Conservation (phyloP, 2,329 filamentous ascomycete species). For the Microcyclosporella mali region DNA sequence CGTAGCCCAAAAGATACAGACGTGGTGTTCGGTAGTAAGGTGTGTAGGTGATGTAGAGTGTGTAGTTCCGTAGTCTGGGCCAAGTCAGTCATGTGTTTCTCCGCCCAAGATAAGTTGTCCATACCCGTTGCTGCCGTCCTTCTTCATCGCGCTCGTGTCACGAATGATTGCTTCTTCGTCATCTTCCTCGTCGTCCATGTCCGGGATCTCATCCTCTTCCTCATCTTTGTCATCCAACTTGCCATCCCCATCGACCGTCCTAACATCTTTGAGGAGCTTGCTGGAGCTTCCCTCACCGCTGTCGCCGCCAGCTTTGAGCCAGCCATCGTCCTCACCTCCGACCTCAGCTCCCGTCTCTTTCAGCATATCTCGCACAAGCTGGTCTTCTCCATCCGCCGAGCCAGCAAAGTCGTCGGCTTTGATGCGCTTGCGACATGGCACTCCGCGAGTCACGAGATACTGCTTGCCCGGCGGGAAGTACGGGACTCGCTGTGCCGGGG, state of each 20-base stretch:
- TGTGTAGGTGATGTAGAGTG: constrained; percentile 95
- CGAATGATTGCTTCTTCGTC: constrained; percentile 92
- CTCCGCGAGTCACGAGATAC: constrained; percentile 88
- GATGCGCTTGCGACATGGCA: constrained; percentile 85
- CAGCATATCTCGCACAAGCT: constrained; percentile 74
- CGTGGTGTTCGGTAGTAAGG: constrained; percentile 95
- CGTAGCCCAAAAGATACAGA: constrained; percentile 91
- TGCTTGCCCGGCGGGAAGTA: constrained; percentile 88
- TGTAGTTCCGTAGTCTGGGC: constrained; percentile 72
- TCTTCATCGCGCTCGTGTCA: constrained; percentile 50
- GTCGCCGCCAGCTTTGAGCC: constrained; percentile 83
- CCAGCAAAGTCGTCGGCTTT: constrained; percentile 80
- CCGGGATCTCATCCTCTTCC: constrained; percentile 79
- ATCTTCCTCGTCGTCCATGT: constrained; percentile 97
- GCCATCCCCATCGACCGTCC: constrained; percentile 82
- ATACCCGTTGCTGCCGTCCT: constrained; percentile 49
- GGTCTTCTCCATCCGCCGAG: constrained; percentile 78
- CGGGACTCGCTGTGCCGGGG: constrained; percentile 67
- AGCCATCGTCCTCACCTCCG: constrained; percentile 69
- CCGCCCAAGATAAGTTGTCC: constrained; percentile 24
- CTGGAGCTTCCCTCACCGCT: constrained; percentile 44
- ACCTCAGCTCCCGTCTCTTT: constrained; percentile 41
- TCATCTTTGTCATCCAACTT: constrained; percentile 72
- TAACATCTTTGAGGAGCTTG: constrained; percentile 67
- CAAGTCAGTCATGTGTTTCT: constrained; percentile 22